Evolutionary conservation across 2,329 filamentous ascomycete genomes (phyloP).

Genomic region (Cytospora paraplurivora): DNA sequence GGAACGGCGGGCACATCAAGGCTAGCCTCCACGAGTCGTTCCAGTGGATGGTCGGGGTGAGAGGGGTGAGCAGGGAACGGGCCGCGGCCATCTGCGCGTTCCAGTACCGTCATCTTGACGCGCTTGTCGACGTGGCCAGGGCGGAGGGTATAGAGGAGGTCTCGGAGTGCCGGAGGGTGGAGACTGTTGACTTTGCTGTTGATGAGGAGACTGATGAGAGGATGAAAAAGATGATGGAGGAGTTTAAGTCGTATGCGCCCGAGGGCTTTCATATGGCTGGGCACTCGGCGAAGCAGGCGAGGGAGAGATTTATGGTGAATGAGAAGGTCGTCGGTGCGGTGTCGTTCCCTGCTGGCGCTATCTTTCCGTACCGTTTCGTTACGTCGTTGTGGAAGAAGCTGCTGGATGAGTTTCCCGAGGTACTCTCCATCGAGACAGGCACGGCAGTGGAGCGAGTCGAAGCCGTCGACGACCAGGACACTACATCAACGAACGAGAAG

Average conservation of each 20-base stretch:
- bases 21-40: slow-evolving; percentile 47
- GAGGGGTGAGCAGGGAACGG: slow-evolving; percentile 37
- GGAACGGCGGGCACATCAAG: slow-evolving; percentile 57
- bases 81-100: slow-evolving; percentile 48
- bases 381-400: slow-evolving; percentile 48
- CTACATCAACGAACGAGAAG: background rate
- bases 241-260: slow-evolving; percentile 33
- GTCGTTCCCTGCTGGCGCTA: slow-evolving; percentile 49
- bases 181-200: slow-evolving; percentile 51
- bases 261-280: slow-evolving; percentile 34
- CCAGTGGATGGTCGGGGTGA: slow-evolving; percentile 34
- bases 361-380: slow-evolving; percentile 55
- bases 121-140: slow-evolving; percentile 43
- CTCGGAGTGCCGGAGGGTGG: slow-evolving; percentile 47
- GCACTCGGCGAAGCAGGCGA: slow-evolving; percentile 40
- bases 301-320: slow-evolving; percentile 41
- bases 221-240: slow-evolving; percentile 45
- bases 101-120: slow-evolving; percentile 45
- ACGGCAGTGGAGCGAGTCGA: slow-evolving; percentile 41
- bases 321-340: slow-evolving; percentile 44
- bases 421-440: slow-evolving; percentile 43
- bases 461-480: slow-evolving; percentile 3
- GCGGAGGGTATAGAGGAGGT: slow-evolving; percentile 36
- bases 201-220: slow-evolving; percentile 35
- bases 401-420: slow-evolving; percentile 37